phyloP scores from a whole-genome alignment of 441 rosid species.

The Brassica balearica region DNA sequence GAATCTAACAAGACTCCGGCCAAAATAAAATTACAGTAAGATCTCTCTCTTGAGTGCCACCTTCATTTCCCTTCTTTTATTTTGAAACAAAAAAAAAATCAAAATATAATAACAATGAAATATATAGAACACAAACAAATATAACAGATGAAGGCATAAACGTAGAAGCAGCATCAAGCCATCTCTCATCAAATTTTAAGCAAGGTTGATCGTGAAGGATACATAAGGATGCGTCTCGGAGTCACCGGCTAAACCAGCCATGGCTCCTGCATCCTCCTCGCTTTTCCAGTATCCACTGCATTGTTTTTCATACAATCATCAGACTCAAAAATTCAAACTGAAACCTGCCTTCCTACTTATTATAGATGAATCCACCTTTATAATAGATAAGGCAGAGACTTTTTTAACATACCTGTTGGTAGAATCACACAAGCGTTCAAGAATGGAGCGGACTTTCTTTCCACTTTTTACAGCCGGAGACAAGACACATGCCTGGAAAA shows the following conservation, averaged over 20 bases:
- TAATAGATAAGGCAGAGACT: slow-evolving; percentile 1
- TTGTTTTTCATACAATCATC: slow-evolving; percentile 22
- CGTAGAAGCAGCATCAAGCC: slow-evolving; percentile 13
- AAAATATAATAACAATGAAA: slow-evolving; percentile 38
- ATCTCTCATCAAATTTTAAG: slow-evolving; percentile 39
- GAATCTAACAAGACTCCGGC: slow-evolving; percentile 38
- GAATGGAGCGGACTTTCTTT: slow-evolving; percentile 93
- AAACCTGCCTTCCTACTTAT: not conserved
- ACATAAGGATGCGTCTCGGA: slow-evolving; percentile 72
- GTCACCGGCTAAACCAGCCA: slow-evolving; percentile 89
- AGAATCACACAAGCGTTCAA: slow-evolving; percentile 77
- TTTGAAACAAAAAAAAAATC: slow-evolving; percentile 19
- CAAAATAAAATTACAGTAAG: slow-evolving; percentile 40
- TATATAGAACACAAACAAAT: slow-evolving; percentile 42
- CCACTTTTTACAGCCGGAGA: slow-evolving; percentile 84
- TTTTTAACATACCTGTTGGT: slow-evolving; percentile 73
- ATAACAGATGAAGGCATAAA: slow-evolving; percentile 34
- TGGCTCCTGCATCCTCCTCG: slow-evolving; percentile 92
- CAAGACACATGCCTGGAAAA: slow-evolving; percentile 84
- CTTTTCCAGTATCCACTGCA: slow-evolving; percentile 93
- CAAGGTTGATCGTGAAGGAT: slow-evolving; percentile 49
- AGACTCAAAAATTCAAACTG: not conserved
- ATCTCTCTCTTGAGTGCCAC: slow-evolving; percentile 31
- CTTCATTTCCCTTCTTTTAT: slow-evolving; percentile 34
- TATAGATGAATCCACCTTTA: not conserved